Evolutionary conservation across 2,329 filamentous ascomycete genomes (phyloP), one percentile per base, ranked within the genome.

Genomic region (Macroventuria anomochaeta): DNA sequence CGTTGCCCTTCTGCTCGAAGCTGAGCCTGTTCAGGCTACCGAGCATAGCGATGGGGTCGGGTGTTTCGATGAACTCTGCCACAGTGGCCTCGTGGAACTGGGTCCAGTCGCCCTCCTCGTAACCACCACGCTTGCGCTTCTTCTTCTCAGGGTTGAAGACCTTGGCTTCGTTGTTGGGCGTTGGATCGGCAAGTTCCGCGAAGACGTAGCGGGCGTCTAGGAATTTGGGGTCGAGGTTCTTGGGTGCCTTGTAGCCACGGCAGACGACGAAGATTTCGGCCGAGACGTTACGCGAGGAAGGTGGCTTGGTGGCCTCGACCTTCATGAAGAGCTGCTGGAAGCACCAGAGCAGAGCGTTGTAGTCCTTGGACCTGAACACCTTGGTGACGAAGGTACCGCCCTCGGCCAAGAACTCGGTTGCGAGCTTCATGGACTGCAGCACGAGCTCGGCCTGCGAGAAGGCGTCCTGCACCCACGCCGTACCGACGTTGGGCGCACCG

Each of bases 241-340:
- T 97, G 3, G 95, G 95, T 0, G 93, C 93, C 78, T 97, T 97
- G 81, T 87, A 99, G 17, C 93, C 95, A 62, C 88, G 86, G 77
- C 93, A 97, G 28, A 99, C 95, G 60, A 97, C 93, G 80, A 99
- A 99, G 33, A 97, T 97, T 80, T 99, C 95, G 62, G 95, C 95
- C 7, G 92, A 97, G 46, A 99, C 93, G 69, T 96, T 97, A 80
- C 95, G 85, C 7, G 91, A 96, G 0, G 92, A 96, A 0, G 95
- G 95, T 3, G 95, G 95, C 76, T 99, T 99, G 5, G 95, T 99
- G 41, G 96, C 93, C 73, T 99, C 93, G 59, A 99, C 95, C 63
- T 95, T 96, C 40, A 84, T 83, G 79, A 99, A 99, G 0, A 99
- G 83, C 75, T 99, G 95, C 73, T 96, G 96, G 80, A 97, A 92